Percentiles rank a stretch among this genome's conserved stretches.
These are phyloP conservation scores for Middelhovenomyces tepae DNA, from an alignment of 805 yeast genomes.

Conservation along the genomic window DNA sequence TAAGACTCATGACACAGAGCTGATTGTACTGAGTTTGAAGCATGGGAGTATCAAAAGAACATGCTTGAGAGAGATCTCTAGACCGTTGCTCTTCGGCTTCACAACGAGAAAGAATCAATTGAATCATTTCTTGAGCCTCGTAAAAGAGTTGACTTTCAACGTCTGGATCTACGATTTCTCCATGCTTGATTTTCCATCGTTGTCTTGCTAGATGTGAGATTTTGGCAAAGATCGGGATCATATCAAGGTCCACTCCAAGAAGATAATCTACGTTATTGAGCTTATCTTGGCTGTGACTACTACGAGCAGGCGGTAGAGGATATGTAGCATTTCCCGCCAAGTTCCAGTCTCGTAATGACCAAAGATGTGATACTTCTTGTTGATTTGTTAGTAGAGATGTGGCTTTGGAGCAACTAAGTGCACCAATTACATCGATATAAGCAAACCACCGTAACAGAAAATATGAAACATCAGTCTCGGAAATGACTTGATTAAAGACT, in stretches of 20 bases:
- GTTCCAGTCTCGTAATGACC: constrained; percentile 21
- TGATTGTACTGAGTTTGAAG: constrained; percentile 18
- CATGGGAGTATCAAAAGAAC: constrained; percentile 9
- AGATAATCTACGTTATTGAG: constrained; percentile 17
- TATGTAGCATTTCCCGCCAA: constrained; percentile 4
- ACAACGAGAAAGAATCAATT: constrained; percentile 23
- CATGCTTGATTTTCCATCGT: constrained; percentile 16
- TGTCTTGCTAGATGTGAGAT: constrained; percentile 35
- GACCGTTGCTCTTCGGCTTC: constrained; percentile 10
- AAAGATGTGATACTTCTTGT: constrained; percentile 27
- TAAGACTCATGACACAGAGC: constrained; percentile 40
- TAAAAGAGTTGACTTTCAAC: constrained; percentile 20
- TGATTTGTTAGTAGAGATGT: constrained; percentile 18
- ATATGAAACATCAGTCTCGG: constrained; percentile 32
- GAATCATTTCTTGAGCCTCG: constrained; percentile 36
- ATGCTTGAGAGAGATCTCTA: not conserved
- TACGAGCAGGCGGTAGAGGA: too few relatives aligned
- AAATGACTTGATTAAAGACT: constrained; percentile 11
- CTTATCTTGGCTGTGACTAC: too few relatives aligned
- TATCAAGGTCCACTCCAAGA: constrained; percentile 53
- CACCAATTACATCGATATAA: constrained; percentile 56
- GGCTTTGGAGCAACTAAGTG: constrained; percentile 40
- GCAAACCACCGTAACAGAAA: constrained; percentile 64
- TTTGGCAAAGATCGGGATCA: constrained; percentile 50
- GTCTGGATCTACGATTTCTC: constrained; percentile 11